Percentiles rank a stretch among this genome's conserved stretches.
Conservation (phyloP, 1,139 yeast species). For the Entelexis paramagnoliae region DNA sequence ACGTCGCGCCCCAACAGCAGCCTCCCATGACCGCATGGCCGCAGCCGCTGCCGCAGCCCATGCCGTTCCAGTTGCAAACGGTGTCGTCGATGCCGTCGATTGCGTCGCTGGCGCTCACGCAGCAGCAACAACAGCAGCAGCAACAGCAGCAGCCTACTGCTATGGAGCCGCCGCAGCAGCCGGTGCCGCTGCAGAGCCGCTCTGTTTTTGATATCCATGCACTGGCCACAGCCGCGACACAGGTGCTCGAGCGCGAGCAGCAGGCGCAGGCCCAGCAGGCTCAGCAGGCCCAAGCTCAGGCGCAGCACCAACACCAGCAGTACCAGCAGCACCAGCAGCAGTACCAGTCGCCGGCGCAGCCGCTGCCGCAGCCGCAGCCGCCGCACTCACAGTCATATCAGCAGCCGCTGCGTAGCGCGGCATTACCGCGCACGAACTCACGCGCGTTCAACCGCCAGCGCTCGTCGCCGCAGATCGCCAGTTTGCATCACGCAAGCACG, state of each 20-base stretch:
- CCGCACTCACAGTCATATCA: background rate
- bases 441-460: conserved; percentile 20
- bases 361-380: background rate
- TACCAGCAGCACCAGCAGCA: background rate
- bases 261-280: conserved; percentile 9
- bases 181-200: conserved; percentile 3
- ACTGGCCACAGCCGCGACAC: conserved; percentile 72
- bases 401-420: background rate
- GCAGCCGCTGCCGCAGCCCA: background rate
- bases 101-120: background rate
- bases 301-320: background rate
- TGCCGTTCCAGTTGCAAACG: conserved; percentile 10
- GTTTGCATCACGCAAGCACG: conserved; percentile 15
- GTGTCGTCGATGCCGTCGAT: conserved; percentile 15
- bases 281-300: background rate
- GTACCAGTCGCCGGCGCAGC: background rate
- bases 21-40: background rate
- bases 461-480: conserved; percentile 21
- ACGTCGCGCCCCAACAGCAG: background rate
- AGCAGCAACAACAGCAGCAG: background rate
- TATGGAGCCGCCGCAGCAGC: background rate
- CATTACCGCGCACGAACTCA: background rate
- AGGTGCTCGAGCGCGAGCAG: conserved; percentile 51
- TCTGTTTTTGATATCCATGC: conserved; percentile 53
- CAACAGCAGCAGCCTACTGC: background rate